A percentile compares a stretch with the other conserved stretches of the same genome.
These are phyloP conservation scores for Citrus trifoliata DNA, from an alignment of 345 rosid species.

Conservation along the genomic window DNA sequence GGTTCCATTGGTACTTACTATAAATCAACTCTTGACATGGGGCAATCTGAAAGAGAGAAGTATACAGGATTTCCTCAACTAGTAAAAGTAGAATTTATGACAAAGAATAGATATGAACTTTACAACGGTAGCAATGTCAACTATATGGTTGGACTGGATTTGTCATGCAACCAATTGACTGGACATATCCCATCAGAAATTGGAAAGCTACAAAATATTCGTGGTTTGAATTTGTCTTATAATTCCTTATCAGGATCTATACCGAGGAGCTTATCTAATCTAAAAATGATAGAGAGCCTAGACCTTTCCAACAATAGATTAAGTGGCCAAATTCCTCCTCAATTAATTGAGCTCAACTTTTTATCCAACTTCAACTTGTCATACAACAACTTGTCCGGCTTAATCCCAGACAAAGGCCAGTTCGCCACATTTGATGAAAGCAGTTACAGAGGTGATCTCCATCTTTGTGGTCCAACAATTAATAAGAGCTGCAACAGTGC, in stretches of 20 bases:
- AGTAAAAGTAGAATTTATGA: background rate
- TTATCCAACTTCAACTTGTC: no score
- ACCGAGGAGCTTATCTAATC: background rate
- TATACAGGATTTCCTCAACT: background rate
- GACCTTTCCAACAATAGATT: no score
- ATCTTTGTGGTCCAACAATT: no score
- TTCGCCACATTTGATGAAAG: no score
- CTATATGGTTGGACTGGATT: background rate
- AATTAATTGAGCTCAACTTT: no score
- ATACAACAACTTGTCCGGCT: no score
- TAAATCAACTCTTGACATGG: background rate
- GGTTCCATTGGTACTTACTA: background rate
- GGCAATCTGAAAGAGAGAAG: accelerated
- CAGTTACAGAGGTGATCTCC: no score
- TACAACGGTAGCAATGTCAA: background rate
- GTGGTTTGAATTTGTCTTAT: background rate
- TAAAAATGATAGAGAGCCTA: no score
- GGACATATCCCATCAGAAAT: background rate
- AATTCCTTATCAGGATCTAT: background rate
- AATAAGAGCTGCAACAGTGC: no score
- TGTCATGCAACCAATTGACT: background rate
- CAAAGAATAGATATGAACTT: background rate
- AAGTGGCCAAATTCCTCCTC: no score
- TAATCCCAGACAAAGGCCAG: no score
- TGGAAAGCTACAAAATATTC: background rate